phyloP scores from a whole-genome alignment of 2,329 filamentous ascomycete species.

The Colletotrichum limetticola region DNA sequence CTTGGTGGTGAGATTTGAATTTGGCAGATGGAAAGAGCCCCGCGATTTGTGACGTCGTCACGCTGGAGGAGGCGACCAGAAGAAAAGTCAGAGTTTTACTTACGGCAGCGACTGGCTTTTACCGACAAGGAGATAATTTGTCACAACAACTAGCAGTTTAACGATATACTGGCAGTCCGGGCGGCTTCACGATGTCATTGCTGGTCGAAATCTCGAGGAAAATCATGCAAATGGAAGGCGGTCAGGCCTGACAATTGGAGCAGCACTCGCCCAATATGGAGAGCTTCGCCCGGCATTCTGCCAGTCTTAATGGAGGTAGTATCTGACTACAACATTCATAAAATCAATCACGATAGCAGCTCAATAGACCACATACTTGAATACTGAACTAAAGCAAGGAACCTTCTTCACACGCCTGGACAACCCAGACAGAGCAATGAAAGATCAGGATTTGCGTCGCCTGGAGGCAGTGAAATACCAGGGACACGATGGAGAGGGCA shows the following conservation, averaged over 20 bases:
- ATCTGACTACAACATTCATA: background rate
- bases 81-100: constrained; percentile 27
- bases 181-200: background rate
- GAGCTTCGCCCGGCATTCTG: background rate
- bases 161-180: background rate
- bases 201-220: background rate
- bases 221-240: background rate
- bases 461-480: constrained; percentile 77
- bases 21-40: background rate
- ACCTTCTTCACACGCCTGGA: constrained; percentile 66
- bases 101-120: background rate
- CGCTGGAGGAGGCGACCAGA: background rate
- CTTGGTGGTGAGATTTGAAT: background rate
- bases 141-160: background rate
- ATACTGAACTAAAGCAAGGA: background rate
- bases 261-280: background rate
- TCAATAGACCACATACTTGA: background rate
- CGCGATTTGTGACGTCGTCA: constrained; percentile 9
- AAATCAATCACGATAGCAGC: background rate
- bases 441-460: constrained; percentile 71
- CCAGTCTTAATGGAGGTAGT: no score
- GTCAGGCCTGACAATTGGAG: constrained; percentile 3
- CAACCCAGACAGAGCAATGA: constrained; percentile 66
- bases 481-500: constrained; percentile 72
- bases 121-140: background rate